These are phyloP conservation scores for Aspergillus sp. DNA, from an alignment of 2,329 filamentous ascomycete species.

Conservation along the genomic window DNA sequence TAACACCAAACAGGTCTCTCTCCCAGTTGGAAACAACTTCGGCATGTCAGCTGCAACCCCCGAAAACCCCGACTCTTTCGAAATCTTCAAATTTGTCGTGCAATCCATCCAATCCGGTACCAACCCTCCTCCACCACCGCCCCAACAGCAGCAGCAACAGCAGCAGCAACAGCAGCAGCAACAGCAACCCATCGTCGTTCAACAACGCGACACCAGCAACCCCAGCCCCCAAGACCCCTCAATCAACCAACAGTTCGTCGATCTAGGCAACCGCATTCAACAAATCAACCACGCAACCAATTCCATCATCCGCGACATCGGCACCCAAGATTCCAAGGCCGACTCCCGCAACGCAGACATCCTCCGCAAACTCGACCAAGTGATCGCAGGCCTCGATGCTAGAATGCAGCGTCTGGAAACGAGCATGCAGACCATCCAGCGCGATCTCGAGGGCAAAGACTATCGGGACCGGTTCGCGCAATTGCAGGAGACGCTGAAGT, in stretches of 20 bases:
- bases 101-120: conserved; percentile 41
- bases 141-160: conserved; percentile 3
- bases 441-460: conserved; percentile 51
- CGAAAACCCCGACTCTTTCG: conserved; percentile 89
- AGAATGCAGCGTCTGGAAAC: conserved; percentile 50
- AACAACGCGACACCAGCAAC: conserved; percentile 17
- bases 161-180: conserved; percentile 8
- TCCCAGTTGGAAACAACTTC: conserved; percentile 76
- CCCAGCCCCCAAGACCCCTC: conserved; percentile 40
- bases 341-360: conserved; percentile 50
- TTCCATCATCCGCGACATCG: conserved; percentile 49
- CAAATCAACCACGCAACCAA: conserved; percentile 55
- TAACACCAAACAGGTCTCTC: conserved; percentile 49
- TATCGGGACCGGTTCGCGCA: conserved; percentile 50
- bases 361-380: conserved; percentile 32
- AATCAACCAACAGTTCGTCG: conserved; percentile 60
- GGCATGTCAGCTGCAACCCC: conserved; percentile 83
- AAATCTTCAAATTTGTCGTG: conserved; percentile 79
- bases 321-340: conserved; percentile 44
- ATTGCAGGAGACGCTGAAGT: conserved; percentile 48
- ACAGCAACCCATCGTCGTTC: conserved; percentile 17
- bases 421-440: conserved; percentile 44
- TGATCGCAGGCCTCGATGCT: conserved; percentile 34
- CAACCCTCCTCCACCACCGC: background rate
- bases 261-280: conserved; percentile 75